These are phyloP conservation scores for Actinidia arguta DNA, from an alignment of 179 eudicot species.

Conservation along the genomic window DNA sequence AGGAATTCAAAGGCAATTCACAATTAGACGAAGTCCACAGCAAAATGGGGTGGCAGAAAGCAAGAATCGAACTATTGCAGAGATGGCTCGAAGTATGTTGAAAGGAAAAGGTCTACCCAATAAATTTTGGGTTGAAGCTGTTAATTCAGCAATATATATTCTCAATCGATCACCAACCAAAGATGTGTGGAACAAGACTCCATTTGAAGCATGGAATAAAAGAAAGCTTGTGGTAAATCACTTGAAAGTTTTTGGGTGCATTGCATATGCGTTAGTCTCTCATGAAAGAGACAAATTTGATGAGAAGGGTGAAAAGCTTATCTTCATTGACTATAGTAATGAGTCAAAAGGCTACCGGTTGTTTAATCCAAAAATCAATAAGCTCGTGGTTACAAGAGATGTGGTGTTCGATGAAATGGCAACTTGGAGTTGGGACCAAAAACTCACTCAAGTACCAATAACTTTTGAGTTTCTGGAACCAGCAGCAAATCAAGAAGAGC, in stretches of 20 bases:
- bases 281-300: neutral
- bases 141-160: neutral
- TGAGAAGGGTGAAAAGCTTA: neutral
- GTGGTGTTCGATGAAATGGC: neutral
- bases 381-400: neutral
- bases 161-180: neutral
- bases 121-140: no score
- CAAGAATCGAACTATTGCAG: no score
- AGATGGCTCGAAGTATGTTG: no score
- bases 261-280: neutral
- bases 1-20: no score
- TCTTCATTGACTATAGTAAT: neutral
- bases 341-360: neutral
- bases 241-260: conserved; percentile 8
- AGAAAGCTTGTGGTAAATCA: neutral
- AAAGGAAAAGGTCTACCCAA: no score
- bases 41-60: no score
- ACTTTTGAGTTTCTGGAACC: neutral
- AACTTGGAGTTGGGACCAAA: neutral
- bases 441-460: neutral
- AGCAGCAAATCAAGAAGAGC: neutral
- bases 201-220: neutral
- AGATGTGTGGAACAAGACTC: neutral
- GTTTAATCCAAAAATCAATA: neutral
- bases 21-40: no score